Evolutionary conservation across 441 rosid genomes (phyloP), one percentile per base, ranked within the genome.

Genomic region (Populus hybrid): DNA sequence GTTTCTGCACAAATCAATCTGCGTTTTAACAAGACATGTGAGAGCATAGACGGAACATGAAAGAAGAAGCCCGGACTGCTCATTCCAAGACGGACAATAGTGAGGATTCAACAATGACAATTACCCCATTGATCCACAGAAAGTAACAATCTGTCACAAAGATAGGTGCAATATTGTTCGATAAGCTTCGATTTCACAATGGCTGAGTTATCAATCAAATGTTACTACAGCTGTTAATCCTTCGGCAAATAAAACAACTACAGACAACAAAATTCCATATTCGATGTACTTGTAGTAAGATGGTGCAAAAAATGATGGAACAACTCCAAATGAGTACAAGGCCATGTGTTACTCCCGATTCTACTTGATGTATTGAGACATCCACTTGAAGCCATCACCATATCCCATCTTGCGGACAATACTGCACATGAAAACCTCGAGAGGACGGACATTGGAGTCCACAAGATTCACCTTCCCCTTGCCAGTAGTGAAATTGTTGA

Each of bases 341-440:
- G 73, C 53, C 76, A 72, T 67, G 72, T 59, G 57, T 73, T 23
- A 63, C 34, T 40, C 71, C 18, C 3, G 34, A 24, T 69, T 75
- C 86, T 88, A 94, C 82, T 94, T 94, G 90, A 94, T 93, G 87
- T 94, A 94, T 40, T 93, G 97, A 35, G 98, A 94, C 65, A 91
- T 80, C 97, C 98, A 94, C 85, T 92, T 94, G 85, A 94, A 94
- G 80, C 96, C 97, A 77, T 94, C 93, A 0, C 98, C 97, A 34
- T 94, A 94, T 40, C 97, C 97, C 97, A 94, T 94, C 86, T 93
- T 94, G 63, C 98, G 93, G 24, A 94, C 97, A 14, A 94, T 93
- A 81, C 98, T 94, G 88, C 98, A 94, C 97, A 94, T 94, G 83
- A 89, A 94, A 70, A 94, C 97, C 82, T 94, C 97, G 6, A 93